phyloP scores from a whole-genome alignment of 2,329 filamentous ascomycete genomes.

The Nemania bipapillata region DNA sequence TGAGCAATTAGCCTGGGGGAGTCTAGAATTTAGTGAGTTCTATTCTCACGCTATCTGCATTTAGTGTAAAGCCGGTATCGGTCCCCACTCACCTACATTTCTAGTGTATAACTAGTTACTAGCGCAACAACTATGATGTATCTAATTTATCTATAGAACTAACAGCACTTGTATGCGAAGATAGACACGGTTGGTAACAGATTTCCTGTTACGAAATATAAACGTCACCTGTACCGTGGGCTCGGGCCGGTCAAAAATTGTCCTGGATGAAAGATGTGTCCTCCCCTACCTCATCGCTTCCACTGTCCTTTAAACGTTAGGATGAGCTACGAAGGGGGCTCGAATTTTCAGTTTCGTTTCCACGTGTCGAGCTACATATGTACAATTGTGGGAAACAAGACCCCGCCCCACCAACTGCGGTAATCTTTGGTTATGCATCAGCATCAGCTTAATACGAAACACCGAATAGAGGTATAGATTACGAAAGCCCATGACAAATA shows the following conservation, averaged over 20 bases:
- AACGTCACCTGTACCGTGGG: too few species aligned
- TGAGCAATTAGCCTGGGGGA: background rate
- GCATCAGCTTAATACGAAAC: conserved; percentile 19
- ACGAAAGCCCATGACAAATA: conserved; percentile 21
- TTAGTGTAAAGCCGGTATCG: background rate
- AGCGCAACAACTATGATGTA: background rate
- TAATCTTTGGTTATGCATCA: background rate
- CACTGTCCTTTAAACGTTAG: background rate
- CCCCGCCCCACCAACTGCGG: background rate
- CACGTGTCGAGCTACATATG: background rate
- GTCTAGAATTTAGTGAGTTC: background rate
- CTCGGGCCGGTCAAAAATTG: too few species aligned
- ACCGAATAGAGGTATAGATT: conserved; percentile 9
- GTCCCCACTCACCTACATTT: background rate
- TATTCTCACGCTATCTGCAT: background rate
- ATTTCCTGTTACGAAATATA: too few species aligned
- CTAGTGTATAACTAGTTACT: background rate
- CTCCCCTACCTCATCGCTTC: background rate
- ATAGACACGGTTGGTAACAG: too few species aligned
- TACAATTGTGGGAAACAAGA: conserved; percentile 3
- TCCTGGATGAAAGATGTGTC: background rate
- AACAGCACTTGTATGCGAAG: too few species aligned
- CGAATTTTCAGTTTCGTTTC: background rate
- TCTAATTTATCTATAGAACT: background rate
- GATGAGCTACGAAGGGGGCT: background rate